Base-by-base conservation (phyloP, 1,139 yeast genomes). In the Saccharomyces pastorianus region DNA sequence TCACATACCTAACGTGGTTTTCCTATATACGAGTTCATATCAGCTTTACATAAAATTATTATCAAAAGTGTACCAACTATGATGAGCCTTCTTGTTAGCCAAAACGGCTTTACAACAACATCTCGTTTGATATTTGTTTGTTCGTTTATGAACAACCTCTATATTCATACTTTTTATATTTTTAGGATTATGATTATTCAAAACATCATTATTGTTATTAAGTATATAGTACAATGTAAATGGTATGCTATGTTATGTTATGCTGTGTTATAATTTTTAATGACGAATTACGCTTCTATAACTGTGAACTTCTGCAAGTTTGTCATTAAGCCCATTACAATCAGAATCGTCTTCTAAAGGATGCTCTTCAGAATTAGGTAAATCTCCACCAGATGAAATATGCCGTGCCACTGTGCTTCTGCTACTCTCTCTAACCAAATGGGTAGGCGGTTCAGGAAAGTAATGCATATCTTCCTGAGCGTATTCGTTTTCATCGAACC, bases 331-430 rank as follows among this genome's bases (percentile, higher is more conserved):
- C 8, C 13, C 42, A 17, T 38, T 38, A 38, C 7, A 38, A 38
- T 50, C 38, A 25, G 48, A 31, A 14, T 25, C 17, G 17, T 11
- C 20, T 2, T 34, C 29, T 1, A n/a, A 32, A 14, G 44, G 32
- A 3, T 28, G 29, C 20, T 48, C 46, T 23, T 25, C 48, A 46
- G 28, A 13, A 14, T 26, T 34, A 23, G 38, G 6, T 25, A 47
- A 13, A 11, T 38, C 34, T 27, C 23, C 34, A 23, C 29, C 47
- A 4, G 60, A 48, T 3, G 56, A 52, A 3, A 55, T 47, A 17
- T 56, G 47, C 49, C 56, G 55, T 8, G 62, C 61, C 9, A 61
- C 63, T 2, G 65, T 58, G 34, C 60, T 59, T 26, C 57, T 59
- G 44, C 58, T 56, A 41, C 50, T 53, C 26, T 53, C 42, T 42